These are phyloP conservation scores for Cryptomeria japonica DNA, from an alignment of 75 land plant genomes.

Conservation along the genomic window DNA sequence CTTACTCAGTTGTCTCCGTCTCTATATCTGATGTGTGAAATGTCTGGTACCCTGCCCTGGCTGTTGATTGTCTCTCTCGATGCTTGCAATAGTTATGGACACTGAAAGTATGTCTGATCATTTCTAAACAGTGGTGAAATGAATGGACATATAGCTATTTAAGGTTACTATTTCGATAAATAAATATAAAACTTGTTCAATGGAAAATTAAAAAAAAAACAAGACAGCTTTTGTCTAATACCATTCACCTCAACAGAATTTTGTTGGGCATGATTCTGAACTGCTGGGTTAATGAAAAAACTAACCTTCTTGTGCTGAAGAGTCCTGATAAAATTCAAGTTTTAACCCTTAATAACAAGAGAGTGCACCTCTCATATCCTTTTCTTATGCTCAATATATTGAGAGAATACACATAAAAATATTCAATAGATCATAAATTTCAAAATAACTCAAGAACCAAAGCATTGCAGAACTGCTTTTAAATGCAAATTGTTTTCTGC, in stretches of 20 bases:
- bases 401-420: no score
- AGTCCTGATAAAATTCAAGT: neutral
- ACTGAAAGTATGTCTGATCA: no score
- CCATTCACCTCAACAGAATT: neutral
- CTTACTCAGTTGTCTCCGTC: no score
- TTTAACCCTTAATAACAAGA: neutral
- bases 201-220: neutral
- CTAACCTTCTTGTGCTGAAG: neutral
- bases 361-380: neutral
- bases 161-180: neutral
- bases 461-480: neutral
- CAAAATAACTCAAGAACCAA: neutral
- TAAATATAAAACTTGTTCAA: neutral
- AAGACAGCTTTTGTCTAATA: neutral
- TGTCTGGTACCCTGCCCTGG: no score
- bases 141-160: neutral
- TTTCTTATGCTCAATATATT: neutral
- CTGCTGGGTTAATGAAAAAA: neutral
- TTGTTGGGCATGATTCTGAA: neutral
- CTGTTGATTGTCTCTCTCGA: no score
- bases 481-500: neutral
- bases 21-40: no score
- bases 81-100: no score
- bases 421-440: neutral
- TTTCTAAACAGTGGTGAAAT: no score